phyloP scores from a whole-genome alignment of 2,329 filamentous ascomycete genomes.

The Davidsoniella neocaledoniae region DNA sequence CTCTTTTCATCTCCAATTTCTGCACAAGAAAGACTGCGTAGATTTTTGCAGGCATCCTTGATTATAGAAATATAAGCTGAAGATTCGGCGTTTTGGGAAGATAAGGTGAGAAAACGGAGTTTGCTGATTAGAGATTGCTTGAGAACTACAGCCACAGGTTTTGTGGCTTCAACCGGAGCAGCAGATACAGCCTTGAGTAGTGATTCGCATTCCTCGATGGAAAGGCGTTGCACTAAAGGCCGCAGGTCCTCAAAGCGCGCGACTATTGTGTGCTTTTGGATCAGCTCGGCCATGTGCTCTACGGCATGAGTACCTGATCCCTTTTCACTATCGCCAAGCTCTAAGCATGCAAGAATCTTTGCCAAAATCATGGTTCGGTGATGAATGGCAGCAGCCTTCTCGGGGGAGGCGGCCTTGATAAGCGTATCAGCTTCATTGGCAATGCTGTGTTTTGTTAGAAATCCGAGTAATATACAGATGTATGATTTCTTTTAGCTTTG shows the following conservation, averaged over 20 bases:
- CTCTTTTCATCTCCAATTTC: constrained; percentile 12
- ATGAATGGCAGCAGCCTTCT: constrained; percentile 22
- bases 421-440: constrained; percentile 17
- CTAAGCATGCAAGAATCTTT: constrained; percentile 23
- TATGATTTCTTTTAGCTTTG: constrained; percentile 11
- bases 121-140: constrained; percentile 3
- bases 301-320: constrained; percentile 1
- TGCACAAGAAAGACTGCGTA: constrained; percentile 6
- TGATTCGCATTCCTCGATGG: constrained; percentile 2
- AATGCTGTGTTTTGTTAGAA: constrained; percentile 15
- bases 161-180: constrained; percentile 22
- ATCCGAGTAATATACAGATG: not conserved
- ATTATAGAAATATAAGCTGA: constrained; percentile 24
- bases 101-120: constrained; percentile 24
- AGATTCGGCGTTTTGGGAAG: constrained; percentile 29
- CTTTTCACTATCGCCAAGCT: constrained; percentile 14
- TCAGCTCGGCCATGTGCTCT: constrained; percentile 8
- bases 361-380: constrained; percentile 24
- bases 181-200: constrained; percentile 20
- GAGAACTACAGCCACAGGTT: constrained; percentile 16
- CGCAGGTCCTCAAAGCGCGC: constrained; percentile 12
- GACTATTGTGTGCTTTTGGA: constrained; percentile 7
- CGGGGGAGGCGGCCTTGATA: constrained; percentile 18
- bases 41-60: constrained; percentile 14
- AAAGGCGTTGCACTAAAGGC: constrained; percentile 8